phyloP scores from a whole-genome alignment of 2,329 filamentous ascomycete species.

The Pestalotiopsis sp. region DNA sequence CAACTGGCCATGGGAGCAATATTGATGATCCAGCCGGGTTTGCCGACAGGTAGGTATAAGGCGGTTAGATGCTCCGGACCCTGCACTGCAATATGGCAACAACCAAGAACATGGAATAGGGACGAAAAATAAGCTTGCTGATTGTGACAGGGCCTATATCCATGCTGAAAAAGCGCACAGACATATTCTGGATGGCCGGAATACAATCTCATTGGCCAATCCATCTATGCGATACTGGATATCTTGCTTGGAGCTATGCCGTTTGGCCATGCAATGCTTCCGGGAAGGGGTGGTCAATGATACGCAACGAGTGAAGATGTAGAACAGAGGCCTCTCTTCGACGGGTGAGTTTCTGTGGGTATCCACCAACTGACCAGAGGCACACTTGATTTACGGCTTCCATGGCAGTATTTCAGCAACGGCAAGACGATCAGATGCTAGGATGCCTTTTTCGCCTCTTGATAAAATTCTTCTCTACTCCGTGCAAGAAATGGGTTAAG shows the following conservation, averaged over 20 bases:
- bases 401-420: no score
- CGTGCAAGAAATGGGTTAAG: no score
- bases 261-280: neutral
- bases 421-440: no score
- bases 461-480: no score
- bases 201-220: neutral
- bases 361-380: no score
- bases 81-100: neutral
- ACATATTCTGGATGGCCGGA: neutral
- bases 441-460: no score
- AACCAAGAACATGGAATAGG: neutral
- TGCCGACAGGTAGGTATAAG: neutral
- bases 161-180: constrained; percentile 2
- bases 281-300: neutral
- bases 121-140: neutral
- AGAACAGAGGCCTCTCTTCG: no score
- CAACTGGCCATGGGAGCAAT: neutral
- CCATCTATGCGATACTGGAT: neutral
- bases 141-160: neutral
- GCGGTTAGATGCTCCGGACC: neutral
- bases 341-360: no score
- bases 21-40: neutral
- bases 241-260: neutral
- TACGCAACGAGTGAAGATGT: neutral
- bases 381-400: no score